Conservation (phyloP, 495 filamentous ascomycete species). For the Bombardia bombarda region DNA sequence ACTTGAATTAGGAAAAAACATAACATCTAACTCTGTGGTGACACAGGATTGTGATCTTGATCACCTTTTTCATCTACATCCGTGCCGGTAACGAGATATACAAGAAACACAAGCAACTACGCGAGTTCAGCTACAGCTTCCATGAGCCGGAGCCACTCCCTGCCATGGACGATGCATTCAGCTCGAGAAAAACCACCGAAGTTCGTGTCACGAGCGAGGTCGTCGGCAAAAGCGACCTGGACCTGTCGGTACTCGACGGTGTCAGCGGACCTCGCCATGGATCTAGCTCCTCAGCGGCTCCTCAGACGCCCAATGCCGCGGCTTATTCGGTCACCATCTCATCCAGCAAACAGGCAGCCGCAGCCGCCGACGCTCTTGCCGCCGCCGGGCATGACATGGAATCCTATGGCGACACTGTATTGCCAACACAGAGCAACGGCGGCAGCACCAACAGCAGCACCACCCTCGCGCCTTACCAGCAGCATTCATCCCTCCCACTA, state of each 20-base stretch:
- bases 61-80: slow-evolving; percentile 68
- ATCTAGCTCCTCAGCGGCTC: slow-evolving; percentile 1
- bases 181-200: slow-evolving; percentile 51
- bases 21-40: too few species aligned
- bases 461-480: too few species aligned
- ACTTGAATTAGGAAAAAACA: too few species aligned
- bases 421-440: slow-evolving; percentile 17
- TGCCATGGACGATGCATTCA: slow-evolving; percentile 40
- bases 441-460: background rate
- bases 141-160: slow-evolving; percentile 33
- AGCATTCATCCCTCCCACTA: slow-evolving; percentile 8
- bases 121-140: slow-evolving; percentile 31
- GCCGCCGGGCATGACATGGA: too few species aligned
- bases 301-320: slow-evolving; percentile 15
- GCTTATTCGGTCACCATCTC: slow-evolving; percentile 43
- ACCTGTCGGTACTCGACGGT: slow-evolving; percentile 15
- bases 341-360: slow-evolving; percentile 17
- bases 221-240: slow-evolving; percentile 13
- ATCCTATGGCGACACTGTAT: slow-evolving; percentile 13
- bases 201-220: slow-evolving; percentile 39
- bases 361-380: slow-evolving; percentile 2
- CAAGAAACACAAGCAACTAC: slow-evolving; percentile 39
- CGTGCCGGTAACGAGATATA: slow-evolving; percentile 67
- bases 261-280: slow-evolving; percentile 7
- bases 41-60: slow-evolving; percentile 50